Base-by-base conservation (phyloP, 768 basidiomycete species). In the Clavulina sp. region DNA sequence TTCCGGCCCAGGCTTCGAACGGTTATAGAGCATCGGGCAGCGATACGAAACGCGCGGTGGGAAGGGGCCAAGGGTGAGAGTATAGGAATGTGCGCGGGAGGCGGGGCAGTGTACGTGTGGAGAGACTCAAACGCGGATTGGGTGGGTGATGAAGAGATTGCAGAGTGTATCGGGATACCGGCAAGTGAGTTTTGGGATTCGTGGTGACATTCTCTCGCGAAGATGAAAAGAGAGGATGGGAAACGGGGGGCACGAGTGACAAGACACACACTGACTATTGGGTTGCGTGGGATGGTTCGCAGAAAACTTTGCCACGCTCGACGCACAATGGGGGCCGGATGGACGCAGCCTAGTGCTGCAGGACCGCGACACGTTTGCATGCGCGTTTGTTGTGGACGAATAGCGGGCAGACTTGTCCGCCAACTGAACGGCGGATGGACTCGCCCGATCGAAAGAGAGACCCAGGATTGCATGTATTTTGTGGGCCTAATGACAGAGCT, bases 111-210 rank as follows among this genome's bases (percentile, higher is more conserved):
- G 23, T 84, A 55, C 32, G 32, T 30, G 24, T 46, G 43, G 43
- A 85, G 81, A 82, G 65, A 77, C 16, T 72, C 70, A 28, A 77
- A 77, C 41, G 54, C 50, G 57, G 59, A 66, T 19, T 73, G 73
- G 41, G 78, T 77, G n/a, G n/a, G 24, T 13, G 24, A 26, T 60
- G 66, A 68, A 55, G 87, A 88, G 60, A 81, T 88, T 66, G 86
- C 87, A 2, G 91, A 93, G 63, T 92, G 87, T 58, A 76, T 92
- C 31, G 85, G 85, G 4, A 76, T 95, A 3, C 91, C 91, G 31
- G 75, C 81, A n/a, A 76, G 84, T 84, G 61, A 66, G 85, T 75
- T 13, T 13, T 21, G 28, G 18, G 24, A 2, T 26, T 21, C n/a
- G 50, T 26, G 9, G 13, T 1, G 9, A n/a, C 23, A 34, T 49